Percentiles rank a stretch among this genome's conserved stretches.
Conservation (phyloP, 2,329 filamentous ascomycete species). For the Teratosphaeria viscida region DNA sequence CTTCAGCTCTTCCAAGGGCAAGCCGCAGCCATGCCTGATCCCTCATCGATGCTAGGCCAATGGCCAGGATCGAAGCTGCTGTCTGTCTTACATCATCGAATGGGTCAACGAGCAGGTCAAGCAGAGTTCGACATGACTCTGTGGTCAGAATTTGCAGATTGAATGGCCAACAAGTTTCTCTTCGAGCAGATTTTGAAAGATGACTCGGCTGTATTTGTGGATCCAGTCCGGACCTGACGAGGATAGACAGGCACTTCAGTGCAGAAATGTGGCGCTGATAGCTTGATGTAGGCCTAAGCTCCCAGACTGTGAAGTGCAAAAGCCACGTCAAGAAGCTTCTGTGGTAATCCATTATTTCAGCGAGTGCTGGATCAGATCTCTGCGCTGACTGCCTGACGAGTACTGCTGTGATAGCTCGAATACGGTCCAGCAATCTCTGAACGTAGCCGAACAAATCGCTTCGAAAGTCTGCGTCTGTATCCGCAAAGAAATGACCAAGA, state of each 20-base stretch:
- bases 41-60: neutral
- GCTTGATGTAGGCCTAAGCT: slow-evolving; percentile 70
- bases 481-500: slow-evolving; percentile 63
- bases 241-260: slow-evolving; percentile 56
- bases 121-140: slow-evolving; percentile 48
- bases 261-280: slow-evolving; percentile 84
- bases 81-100: slow-evolving; percentile 78
- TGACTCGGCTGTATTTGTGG: slow-evolving; percentile 28
- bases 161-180: slow-evolving; percentile 41
- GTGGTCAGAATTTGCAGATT: slow-evolving; percentile 34
- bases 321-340: slow-evolving; percentile 62
- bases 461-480: slow-evolving; percentile 76
- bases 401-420: slow-evolving; percentile 55
- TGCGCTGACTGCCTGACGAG: slow-evolving; percentile 25
- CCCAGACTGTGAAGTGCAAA: slow-evolving; percentile 56
- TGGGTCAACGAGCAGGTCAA: slow-evolving; percentile 76
- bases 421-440: slow-evolving; percentile 64
- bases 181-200: slow-evolving; percentile 39
- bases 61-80: slow-evolving; percentile 6
- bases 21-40: neutral
- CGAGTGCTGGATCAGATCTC: neutral
- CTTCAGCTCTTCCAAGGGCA: slow-evolving; percentile 31
- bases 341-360: slow-evolving; percentile 3
- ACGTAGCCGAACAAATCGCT: slow-evolving; percentile 68
- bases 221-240: slow-evolving; percentile 62